phyloP scores from a whole-genome alignment of 2,329 filamentous ascomycete genomes.

The Tolypocladium endophyticum region DNA sequence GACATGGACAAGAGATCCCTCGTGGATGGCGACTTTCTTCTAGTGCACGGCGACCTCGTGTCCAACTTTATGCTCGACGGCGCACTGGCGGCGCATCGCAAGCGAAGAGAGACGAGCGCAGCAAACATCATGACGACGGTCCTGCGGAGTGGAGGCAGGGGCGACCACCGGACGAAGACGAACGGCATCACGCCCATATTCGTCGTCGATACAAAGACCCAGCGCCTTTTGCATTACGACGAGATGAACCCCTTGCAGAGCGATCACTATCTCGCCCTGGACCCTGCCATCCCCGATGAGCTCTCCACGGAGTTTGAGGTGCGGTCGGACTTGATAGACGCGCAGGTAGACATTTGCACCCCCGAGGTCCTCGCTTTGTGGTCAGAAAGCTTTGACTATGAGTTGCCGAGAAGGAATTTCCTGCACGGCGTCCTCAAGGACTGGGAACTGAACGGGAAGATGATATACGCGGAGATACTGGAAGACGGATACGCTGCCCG shows the following conservation, averaged over 20 bases:
- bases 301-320: constrained; percentile 67
- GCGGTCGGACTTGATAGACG: constrained; percentile 81
- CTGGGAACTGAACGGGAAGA: constrained; percentile 92
- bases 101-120: constrained; percentile 71
- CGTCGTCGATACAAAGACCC: constrained; percentile 68
- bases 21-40: constrained; percentile 81
- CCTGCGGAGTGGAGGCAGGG: constrained; percentile 62
- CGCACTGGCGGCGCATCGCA: constrained; percentile 68
- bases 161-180: constrained; percentile 64
- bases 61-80: constrained; percentile 79
- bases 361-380: constrained; percentile 89
- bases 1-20: constrained; percentile 81
- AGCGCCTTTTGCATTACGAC: constrained; percentile 87
- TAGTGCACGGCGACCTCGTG: constrained; percentile 87
- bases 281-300: constrained; percentile 66
- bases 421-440: constrained; percentile 90
- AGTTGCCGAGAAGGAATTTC: constrained; percentile 79
- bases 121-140: constrained; percentile 98
- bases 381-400: constrained; percentile 97
- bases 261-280: constrained; percentile 59
- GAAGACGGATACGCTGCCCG: constrained; percentile 76
- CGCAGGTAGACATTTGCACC: constrained; percentile 93
- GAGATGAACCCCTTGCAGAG: constrained; percentile 65
- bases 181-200: constrained; percentile 72
- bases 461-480: constrained; percentile 84